phyloP scores from a whole-genome alignment of 2,329 filamentous ascomycete genomes.

The Purpureocillium lavendulum region DNA sequence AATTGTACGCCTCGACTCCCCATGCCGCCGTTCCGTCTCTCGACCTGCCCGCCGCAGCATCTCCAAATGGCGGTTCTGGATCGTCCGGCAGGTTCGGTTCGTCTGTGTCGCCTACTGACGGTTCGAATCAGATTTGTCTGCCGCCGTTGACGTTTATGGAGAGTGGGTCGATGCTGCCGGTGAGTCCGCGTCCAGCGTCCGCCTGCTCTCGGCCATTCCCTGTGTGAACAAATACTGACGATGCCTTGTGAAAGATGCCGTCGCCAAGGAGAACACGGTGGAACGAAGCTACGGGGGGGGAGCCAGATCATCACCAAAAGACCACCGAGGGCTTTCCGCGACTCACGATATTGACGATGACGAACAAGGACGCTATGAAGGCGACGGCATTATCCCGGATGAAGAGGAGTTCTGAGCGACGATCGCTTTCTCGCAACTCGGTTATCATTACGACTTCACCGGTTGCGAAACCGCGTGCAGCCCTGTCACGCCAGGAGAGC shows the following conservation, averaged over 20 bases:
- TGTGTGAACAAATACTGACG: constrained; percentile 5
- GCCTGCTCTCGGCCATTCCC: too few relatives aligned
- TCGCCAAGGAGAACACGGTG: constrained; percentile 35
- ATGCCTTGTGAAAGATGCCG: constrained; percentile 30
- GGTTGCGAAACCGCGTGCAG: too few relatives aligned
- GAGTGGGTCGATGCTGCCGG: constrained; percentile 91
- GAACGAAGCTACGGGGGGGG: too few relatives aligned
- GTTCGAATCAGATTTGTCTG: constrained; percentile 62
- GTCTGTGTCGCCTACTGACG: not conserved
- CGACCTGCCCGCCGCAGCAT: not conserved
- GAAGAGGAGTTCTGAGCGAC: constrained; percentile 44
- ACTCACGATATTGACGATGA: constrained; percentile 34
- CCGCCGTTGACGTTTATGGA: constrained; percentile 88
- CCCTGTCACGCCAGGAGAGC: too few relatives aligned
- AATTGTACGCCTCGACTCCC: constrained; percentile 57
- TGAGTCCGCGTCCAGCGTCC: constrained; percentile 27
- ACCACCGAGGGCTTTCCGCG: constrained; percentile 16
- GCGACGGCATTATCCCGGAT: constrained; percentile 43
- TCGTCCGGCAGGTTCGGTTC: not conserved
- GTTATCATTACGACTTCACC: too few relatives aligned
- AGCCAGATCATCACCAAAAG: constrained; percentile 8
- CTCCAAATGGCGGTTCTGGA: not conserved
- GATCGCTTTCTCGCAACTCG: not conserved
- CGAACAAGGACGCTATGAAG: constrained; percentile 42
- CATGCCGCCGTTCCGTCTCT: too few relatives aligned